Conservation (phyloP, 768 basidiomycete genomes). For the Rhizopogon vinicolor region DNA sequence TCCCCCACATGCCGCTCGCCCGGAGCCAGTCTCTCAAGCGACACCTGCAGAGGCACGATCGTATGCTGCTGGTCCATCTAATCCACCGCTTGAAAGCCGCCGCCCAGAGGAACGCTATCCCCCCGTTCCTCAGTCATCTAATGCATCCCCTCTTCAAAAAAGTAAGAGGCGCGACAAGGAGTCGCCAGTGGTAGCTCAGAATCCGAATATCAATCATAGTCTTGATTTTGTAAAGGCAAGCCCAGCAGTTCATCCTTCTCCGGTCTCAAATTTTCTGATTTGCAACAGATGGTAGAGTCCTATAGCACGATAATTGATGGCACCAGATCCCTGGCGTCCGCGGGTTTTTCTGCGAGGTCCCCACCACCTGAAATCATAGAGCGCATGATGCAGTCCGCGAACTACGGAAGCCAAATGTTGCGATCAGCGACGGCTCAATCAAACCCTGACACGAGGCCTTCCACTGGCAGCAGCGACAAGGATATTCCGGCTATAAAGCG, state of each 20-base stretch:
- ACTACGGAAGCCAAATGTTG: slow-evolving; percentile 29
- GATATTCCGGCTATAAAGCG: slow-evolving; percentile 26
- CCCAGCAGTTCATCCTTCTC: not conserved
- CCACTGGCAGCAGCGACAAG: slow-evolving; percentile 22
- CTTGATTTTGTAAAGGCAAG: slow-evolving; percentile 42
- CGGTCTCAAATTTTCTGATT: slow-evolving; percentile 7
- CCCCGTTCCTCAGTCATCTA: slow-evolving; percentile 19
- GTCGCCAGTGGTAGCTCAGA: slow-evolving; percentile 20
- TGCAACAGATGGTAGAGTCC: slow-evolving; percentile 37
- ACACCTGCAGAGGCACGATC: slow-evolving; percentile 26
- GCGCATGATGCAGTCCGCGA: slow-evolving; percentile 41
- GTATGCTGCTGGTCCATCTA: slow-evolving; percentile 21
- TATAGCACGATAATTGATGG: slow-evolving; percentile 39
- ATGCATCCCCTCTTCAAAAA: slow-evolving; percentile 26
- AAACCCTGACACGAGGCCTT: slow-evolving; percentile 22
- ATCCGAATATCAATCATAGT: slow-evolving; percentile 20
- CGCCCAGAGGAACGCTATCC: slow-evolving; percentile 30
- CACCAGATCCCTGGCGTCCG: slow-evolving; percentile 24
- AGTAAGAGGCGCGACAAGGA: slow-evolving; percentile 34
- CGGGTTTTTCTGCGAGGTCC: slow-evolving; percentile 15
- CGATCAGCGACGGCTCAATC: slow-evolving; percentile 24
- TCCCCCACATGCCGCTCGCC: slow-evolving; percentile 25
- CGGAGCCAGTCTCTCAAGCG: slow-evolving; percentile 24
- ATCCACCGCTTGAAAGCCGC: slow-evolving; percentile 26
- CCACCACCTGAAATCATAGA: slow-evolving; percentile 34